Conservation (phyloP, 116 monocot species). For the Phalaenopsis hybrid region DNA sequence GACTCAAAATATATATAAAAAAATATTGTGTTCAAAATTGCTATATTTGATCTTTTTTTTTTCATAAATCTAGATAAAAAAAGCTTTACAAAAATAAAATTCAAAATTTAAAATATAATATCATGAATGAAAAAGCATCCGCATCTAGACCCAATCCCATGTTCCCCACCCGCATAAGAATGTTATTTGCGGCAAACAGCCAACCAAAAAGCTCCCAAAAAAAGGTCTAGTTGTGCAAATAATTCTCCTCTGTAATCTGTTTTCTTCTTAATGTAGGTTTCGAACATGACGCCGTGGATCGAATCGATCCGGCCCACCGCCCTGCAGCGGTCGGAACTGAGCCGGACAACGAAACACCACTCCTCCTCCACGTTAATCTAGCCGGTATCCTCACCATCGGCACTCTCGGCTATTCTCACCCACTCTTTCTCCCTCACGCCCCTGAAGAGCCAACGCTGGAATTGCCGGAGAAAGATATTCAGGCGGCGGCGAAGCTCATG, state of each 20-base stretch:
- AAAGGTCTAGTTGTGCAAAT: too few relatives aligned
- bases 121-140: too few relatives aligned
- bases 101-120: too few relatives aligned
- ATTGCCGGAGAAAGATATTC: not conserved
- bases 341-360: conserved; percentile 7
- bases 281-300: not conserved
- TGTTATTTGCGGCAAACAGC: too few relatives aligned
- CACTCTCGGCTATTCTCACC: conserved; percentile 18
- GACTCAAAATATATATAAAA: too few relatives aligned
- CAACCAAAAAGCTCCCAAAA: too few relatives aligned
- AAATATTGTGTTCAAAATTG: too few relatives aligned
- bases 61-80: too few relatives aligned
- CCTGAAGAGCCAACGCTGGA: not conserved
- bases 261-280: conserved; percentile 1
- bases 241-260: not conserved
- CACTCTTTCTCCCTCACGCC: not conserved
- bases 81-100: too few relatives aligned
- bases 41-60: too few relatives aligned
- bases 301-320: not conserved
- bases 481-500: not conserved
- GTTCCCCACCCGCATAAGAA: too few relatives aligned
- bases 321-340: not conserved
- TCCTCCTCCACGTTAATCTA: conserved; percentile 17
- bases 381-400: conserved; percentile 26
- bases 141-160: too few relatives aligned